Conservation (phyloP, 495 filamentous ascomycete species). For the Friedmanniomyces endolithicus region DNA sequence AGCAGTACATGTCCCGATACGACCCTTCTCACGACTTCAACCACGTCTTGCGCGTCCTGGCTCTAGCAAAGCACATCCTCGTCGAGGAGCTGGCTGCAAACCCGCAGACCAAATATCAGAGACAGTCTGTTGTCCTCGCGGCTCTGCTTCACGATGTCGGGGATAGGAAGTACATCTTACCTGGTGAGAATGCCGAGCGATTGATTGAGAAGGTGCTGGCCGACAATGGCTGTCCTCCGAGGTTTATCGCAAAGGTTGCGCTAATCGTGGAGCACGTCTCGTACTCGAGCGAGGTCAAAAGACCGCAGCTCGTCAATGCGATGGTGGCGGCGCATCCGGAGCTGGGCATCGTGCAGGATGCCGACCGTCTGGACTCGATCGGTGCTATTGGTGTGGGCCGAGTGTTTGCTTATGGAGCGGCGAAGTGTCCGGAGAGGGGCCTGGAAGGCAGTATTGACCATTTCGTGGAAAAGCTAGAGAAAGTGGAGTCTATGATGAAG, state of each 20-base stretch:
- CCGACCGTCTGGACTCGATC: constrained; percentile 78
- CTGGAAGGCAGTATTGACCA: constrained; percentile 58
- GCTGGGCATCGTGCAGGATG: constrained; percentile 77
- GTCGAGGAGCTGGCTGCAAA: constrained; percentile 31
- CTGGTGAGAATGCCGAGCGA: constrained; percentile 38
- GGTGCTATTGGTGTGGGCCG: constrained; percentile 73
- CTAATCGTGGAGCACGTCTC: constrained; percentile 59
- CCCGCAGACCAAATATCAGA: constrained; percentile 16
- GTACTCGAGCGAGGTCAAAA: constrained; percentile 57
- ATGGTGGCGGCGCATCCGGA: constrained; percentile 54
- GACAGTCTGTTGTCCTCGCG: constrained; percentile 49
- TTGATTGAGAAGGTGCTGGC: constrained; percentile 47
- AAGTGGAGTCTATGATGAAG: constrained; percentile 71
- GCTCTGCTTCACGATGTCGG: constrained; percentile 80
- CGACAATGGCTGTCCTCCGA: constrained; percentile 39
- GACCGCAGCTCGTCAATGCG: constrained; percentile 33
- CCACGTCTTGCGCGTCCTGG: constrained; percentile 69
- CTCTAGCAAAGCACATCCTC: constrained; percentile 52
- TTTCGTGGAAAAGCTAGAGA: constrained; percentile 67
- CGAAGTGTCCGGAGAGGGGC: constrained; percentile 36
- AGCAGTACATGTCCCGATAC: constrained; percentile 63
- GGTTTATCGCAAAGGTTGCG: constrained; percentile 53
- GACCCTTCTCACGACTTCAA: constrained; percentile 77
- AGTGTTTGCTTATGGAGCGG: constrained; percentile 64
- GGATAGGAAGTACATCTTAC: constrained; percentile 63